Evolutionary conservation across 2,329 filamentous ascomycete genomes (phyloP).

Genomic region (Scortechinia acanthostroma): DNA sequence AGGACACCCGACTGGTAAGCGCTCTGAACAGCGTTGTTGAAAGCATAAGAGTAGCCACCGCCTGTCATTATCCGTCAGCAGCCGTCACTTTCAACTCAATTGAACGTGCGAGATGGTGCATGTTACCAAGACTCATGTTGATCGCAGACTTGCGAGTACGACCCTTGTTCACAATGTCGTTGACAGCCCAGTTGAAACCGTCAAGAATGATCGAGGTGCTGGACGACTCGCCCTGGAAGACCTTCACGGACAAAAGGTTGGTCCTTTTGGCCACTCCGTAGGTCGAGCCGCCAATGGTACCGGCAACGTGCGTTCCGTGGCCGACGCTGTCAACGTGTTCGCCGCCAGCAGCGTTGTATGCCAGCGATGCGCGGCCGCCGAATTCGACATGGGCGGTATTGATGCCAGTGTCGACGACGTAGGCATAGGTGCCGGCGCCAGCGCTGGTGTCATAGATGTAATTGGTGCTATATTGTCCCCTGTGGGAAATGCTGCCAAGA

Average conservation of each 20-base stretch:
- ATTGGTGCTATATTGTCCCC: conserved; percentile 14
- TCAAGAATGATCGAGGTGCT: conserved; percentile 24
- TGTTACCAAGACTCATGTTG: conserved; percentile 43
- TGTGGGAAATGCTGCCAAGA: conserved; percentile 33
- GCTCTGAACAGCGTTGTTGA: conserved; percentile 40
- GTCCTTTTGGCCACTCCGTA: conserved; percentile 38
- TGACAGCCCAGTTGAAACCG: conserved; percentile 30
- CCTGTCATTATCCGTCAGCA: no score
- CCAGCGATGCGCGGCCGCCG: conserved; percentile 27
- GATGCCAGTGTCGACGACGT: conserved; percentile 48
- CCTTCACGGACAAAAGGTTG: conserved; percentile 34
- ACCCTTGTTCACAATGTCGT: conserved; percentile 30
- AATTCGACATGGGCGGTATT: conserved; percentile 34
- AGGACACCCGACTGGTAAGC: conserved; percentile 32
- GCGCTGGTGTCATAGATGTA: conserved; percentile 32
- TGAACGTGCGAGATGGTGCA: no score
- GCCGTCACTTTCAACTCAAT: no score
- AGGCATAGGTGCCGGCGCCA: conserved; percentile 33
- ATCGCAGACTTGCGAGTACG: conserved; percentile 35
- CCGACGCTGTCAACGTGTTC: conserved; percentile 25
- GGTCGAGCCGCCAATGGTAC: conserved; percentile 31
- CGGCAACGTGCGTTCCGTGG: conserved; percentile 38
- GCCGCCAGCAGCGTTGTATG: conserved; percentile 18
- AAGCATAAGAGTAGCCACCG: conserved; percentile 22
- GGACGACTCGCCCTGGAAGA: conserved; percentile 28